These are phyloP conservation scores for Arthrocladium fulminans DNA, from an alignment of 2,329 filamentous ascomycete genomes.

Conservation along the genomic window DNA sequence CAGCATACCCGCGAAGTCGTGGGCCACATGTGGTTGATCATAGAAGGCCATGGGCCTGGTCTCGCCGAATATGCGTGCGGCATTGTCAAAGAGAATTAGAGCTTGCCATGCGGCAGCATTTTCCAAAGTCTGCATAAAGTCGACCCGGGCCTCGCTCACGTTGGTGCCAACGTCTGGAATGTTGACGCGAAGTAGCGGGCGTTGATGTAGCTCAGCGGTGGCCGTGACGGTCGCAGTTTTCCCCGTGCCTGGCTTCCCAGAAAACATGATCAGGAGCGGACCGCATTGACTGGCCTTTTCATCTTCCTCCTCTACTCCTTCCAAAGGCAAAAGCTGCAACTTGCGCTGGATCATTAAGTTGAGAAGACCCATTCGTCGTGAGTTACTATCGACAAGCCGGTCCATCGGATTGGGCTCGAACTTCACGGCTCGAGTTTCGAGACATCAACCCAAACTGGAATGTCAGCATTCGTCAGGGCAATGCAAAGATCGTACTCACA, in stretches of 20 bases:
- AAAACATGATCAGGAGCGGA: background rate
- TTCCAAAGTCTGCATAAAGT: background rate
- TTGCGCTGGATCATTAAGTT: conserved; percentile 1
- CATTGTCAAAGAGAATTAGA: conserved; percentile 2
- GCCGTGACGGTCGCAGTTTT: conserved; percentile 25
- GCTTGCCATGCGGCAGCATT: conserved; percentile 2
- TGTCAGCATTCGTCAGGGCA: background rate
- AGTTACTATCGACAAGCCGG: background rate
- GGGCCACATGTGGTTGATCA: background rate
- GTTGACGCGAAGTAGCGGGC: conserved; percentile 33
- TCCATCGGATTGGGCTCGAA: background rate
- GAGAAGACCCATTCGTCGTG: background rate
- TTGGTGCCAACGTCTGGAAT: conserved; percentile 5
- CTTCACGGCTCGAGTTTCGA: background rate
- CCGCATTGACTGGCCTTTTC: background rate
- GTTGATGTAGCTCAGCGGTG: conserved; percentile 43
- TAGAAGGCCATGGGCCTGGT: background rate
- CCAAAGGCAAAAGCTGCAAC: background rate
- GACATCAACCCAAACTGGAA: conserved; percentile 5
- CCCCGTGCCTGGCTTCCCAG: conserved; percentile 20
- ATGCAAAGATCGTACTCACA: background rate
- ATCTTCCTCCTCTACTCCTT: background rate
- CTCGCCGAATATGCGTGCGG: background rate
- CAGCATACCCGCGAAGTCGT: background rate
- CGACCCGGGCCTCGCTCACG: background rate